Evolutionary conservation across 345 rosid genomes (phyloP).

Genomic region (Populus simonii): DNA sequence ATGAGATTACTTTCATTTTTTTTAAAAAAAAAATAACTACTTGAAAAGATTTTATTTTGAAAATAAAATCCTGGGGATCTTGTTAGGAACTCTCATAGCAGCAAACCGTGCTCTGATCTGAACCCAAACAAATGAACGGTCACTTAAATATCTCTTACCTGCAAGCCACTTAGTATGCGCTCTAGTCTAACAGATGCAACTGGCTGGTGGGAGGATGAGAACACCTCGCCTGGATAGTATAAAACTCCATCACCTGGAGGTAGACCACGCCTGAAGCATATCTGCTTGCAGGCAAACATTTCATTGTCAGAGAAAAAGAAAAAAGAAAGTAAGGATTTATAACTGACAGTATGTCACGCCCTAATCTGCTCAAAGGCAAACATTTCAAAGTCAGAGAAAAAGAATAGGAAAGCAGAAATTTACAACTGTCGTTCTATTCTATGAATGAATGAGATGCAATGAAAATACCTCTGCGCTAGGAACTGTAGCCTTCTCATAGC

Average conservation of each 20-base stretch:
- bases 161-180: slow-evolving; percentile 90
- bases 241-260: slow-evolving; percentile 97
- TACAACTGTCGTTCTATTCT: neutral
- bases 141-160: slow-evolving; percentile 40
- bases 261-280: slow-evolving; percentile 81
- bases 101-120: neutral
- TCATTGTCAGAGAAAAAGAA: neutral
- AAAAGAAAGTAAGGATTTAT: neutral
- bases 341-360: slow-evolving; percentile 84
- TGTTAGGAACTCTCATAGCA: neutral
- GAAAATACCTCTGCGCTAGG: slow-evolving; percentile 85
- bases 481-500: slow-evolving; percentile 88
- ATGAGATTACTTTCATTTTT: neutral
- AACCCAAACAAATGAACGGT: neutral
- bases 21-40: neutral
- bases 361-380: slow-evolving; percentile 47
- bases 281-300: slow-evolving; percentile 37
- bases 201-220: slow-evolving; percentile 74
- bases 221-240: slow-evolving; percentile 89
- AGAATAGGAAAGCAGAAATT: neutral
- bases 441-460: slow-evolving; percentile 1
- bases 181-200: slow-evolving; percentile 88
- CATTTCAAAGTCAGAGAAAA: neutral
- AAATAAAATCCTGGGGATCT: neutral
- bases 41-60: neutral